Evolutionary conservation across 768 basidiomycete species (phyloP).

Genomic region (Lactarius indigo): DNA sequence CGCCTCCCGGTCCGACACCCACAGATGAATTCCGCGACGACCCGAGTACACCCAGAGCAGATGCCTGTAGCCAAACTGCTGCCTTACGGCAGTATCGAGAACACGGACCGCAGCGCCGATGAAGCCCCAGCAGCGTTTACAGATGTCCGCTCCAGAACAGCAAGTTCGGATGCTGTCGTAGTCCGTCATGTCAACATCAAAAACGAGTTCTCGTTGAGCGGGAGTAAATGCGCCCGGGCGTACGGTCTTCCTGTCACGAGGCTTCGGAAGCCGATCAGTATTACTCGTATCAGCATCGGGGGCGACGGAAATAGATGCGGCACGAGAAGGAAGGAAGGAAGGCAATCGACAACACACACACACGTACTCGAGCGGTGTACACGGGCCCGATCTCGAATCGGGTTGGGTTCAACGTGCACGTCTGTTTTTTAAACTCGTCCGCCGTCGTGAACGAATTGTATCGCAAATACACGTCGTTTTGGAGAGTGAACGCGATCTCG

Average conservation of each 20-base stretch:
- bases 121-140: slow-evolving; percentile 90
- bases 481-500: slow-evolving; percentile 93
- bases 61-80: slow-evolving; percentile 88
- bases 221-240: slow-evolving; percentile 69
- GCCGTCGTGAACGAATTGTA: slow-evolving; percentile 86
- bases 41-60: slow-evolving; percentile 99
- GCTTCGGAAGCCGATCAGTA: slow-evolving; percentile 44
- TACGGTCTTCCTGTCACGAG: slow-evolving; percentile 83
- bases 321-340: background rate
- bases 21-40: slow-evolving; percentile 95
- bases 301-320: background rate
- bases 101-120: slow-evolving; percentile 90
- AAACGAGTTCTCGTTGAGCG: slow-evolving; percentile 85
- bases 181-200: slow-evolving; percentile 99
- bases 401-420: slow-evolving; percentile 78
- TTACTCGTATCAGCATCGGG: background rate
- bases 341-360: slow-evolving; percentile 32
- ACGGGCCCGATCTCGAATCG: slow-evolving; percentile 98
- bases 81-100: slow-evolving; percentile 70
- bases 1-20: slow-evolving; percentile 90
- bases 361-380: slow-evolving; percentile 77
- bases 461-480: slow-evolving; percentile 87
- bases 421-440: slow-evolving; percentile 91
- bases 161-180: slow-evolving; percentile 95
- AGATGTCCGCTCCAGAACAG: slow-evolving; percentile 88